Evolutionary conservation across 768 basidiomycete species (phyloP).

Genomic region (Candolleomyces aberdarensis): DNA sequence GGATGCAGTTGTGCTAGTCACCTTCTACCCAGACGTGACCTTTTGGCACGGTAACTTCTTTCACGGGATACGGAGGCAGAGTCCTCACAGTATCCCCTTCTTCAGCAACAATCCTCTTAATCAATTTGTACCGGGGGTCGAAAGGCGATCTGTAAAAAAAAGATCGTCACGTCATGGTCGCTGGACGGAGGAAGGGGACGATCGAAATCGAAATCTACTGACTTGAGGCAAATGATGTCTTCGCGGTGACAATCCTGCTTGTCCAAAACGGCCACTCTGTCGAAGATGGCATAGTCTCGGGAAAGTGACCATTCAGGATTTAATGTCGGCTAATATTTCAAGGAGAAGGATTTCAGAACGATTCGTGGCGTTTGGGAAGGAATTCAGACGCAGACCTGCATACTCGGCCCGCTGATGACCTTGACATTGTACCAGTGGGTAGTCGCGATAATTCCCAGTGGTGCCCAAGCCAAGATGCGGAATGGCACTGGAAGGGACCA

Average conservation of each 20-base stretch:
- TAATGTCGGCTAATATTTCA: conserved; percentile 53
- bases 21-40: conserved; percentile 80
- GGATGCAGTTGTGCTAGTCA: conserved; percentile 18
- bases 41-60: conserved; percentile 50
- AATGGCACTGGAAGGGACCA: conserved; percentile 11
- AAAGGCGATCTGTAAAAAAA: conserved; percentile 50
- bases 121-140: conserved; percentile 47
- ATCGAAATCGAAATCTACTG: conserved; percentile 8
- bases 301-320: conserved; percentile 66
- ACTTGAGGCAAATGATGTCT: conserved; percentile 68
- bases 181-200: background rate
- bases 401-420: conserved; percentile 59
- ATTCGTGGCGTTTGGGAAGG: background rate
- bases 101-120: conserved; percentile 66
- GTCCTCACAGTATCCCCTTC: conserved; percentile 65
- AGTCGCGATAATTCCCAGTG: conserved; percentile 45
- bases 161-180: background rate
- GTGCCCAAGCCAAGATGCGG: conserved; percentile 54
- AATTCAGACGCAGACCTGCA: conserved; percentile 54
- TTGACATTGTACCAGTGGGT: conserved; percentile 53
- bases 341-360: background rate
- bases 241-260: conserved; percentile 41
- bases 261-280: conserved; percentile 42
- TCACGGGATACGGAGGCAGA: conserved; percentile 62
- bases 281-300: conserved; percentile 64